Conservation (phyloP, 805 yeast genomes). For the Hanseniaspora clermontiae region DNA sequence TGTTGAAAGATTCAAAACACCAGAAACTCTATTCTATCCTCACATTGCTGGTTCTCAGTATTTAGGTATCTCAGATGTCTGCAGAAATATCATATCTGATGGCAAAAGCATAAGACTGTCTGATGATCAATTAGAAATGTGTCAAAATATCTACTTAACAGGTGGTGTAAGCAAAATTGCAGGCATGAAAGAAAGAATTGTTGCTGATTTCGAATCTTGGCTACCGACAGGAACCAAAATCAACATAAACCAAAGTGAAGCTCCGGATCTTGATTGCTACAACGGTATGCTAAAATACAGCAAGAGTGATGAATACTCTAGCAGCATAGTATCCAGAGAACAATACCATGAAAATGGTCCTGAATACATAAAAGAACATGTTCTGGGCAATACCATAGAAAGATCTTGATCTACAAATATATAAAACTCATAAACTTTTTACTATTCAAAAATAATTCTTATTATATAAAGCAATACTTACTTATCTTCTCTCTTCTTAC, state of each 20-base stretch:
- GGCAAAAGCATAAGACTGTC: constrained; percentile 45
- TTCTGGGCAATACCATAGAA: constrained; percentile 46
- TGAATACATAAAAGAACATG: constrained; percentile 79
- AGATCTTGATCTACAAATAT: neutral
- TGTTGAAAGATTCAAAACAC: constrained; percentile 80
- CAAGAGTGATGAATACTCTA: constrained; percentile 32
- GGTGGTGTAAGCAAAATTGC: constrained; percentile 70
- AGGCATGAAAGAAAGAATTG: constrained; percentile 56
- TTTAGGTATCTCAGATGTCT: constrained; percentile 77
- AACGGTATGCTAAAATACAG: constrained; percentile 84
- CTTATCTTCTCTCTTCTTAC: constrained; percentile 15
- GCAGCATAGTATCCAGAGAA: constrained; percentile 44
- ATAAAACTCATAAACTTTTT: neutral
- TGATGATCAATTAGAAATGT: constrained; percentile 20
- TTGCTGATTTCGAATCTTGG: constrained; percentile 51
- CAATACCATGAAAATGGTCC: constrained; percentile 85
- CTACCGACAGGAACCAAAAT: constrained; percentile 58
- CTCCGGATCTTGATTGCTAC: constrained; percentile 80
- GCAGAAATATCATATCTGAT: constrained; percentile 45
- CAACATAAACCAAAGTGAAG: constrained; percentile 46
- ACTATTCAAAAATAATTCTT: neutral
- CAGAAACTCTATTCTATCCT: constrained; percentile 88
- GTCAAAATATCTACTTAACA: constrained; percentile 59
- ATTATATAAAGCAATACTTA: neutral
- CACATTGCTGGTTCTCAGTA: constrained; percentile 89